Percentiles rank a stretch among this genome's conserved stretches.
These are phyloP conservation scores for Dictyostelium intermedium DNA, from an alignment of 78 protist species.

Conservation along the genomic window DNA sequence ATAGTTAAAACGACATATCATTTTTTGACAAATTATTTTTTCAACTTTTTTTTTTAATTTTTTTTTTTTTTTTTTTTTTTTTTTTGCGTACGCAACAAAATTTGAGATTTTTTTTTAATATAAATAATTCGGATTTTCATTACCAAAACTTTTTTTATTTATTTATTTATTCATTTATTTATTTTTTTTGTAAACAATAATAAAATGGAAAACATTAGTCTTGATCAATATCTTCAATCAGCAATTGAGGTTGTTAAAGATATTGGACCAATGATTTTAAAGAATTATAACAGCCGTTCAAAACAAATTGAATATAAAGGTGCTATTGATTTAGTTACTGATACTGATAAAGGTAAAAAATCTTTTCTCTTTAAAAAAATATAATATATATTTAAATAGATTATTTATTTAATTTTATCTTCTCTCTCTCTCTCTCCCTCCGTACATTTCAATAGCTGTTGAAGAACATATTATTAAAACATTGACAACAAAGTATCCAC, in stretches of 20 bases:
- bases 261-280: conserved; percentile 40
- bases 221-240: conserved; percentile 39
- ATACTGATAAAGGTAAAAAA: conserved; percentile 72
- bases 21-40: not conserved
- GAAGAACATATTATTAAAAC: conserved; percentile 62
- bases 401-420: not conserved
- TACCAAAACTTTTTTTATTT: too few relatives aligned
- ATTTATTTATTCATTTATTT: too few relatives aligned
- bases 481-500: conserved; percentile 64
- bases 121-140: not conserved
- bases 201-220: not conserved
- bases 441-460: too few relatives aligned
- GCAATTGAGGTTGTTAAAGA: conserved; percentile 64
- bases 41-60: not conserved
- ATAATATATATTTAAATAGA: not conserved
- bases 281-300: conserved; percentile 31
- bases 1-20: not conserved
- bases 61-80: not conserved
- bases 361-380: too few relatives aligned
- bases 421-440: too few relatives aligned
- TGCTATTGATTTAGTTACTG: conserved; percentile 81
- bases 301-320: conserved; percentile 78
- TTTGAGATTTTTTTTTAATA: not conserved
- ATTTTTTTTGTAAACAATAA: not conserved
- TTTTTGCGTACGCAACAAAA: not conserved